A percentile compares a stretch with the other conserved stretches of the same genome.
phyloP scores from a whole-genome alignment of 352 stramenopile species.

The Globisporangium paddicum region DNA sequence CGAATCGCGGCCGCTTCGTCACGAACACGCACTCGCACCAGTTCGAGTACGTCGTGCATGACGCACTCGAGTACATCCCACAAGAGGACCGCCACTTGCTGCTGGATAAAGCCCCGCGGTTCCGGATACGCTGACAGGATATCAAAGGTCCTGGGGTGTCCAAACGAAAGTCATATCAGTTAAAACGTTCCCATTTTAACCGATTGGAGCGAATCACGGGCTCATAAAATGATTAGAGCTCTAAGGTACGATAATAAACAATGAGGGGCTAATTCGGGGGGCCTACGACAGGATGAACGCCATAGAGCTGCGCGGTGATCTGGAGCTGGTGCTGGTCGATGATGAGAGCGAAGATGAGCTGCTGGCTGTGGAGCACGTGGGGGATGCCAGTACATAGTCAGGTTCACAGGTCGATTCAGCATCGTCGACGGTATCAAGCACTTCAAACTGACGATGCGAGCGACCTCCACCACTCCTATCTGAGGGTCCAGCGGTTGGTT shows the following conservation, averaged over 20 bases:
- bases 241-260: no score
- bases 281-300: not conserved
- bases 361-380: not conserved
- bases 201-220: no score
- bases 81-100: not conserved
- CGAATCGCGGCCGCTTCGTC: conserved; percentile 18
- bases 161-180: no score
- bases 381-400: not conserved
- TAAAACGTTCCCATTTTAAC: no score
- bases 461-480: no score
- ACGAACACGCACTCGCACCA: conserved; percentile 23
- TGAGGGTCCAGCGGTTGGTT: no score
- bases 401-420: not conserved
- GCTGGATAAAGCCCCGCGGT: not conserved
- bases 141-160: not conserved
- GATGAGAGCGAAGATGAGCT: not conserved
- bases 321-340: not conserved
- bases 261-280: no score
- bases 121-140: not conserved
- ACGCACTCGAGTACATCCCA: not conserved
- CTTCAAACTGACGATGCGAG: not conserved
- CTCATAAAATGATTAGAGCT: no score
- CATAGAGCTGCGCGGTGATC: not conserved
- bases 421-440: not conserved
- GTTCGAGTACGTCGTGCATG: conserved; percentile 5